Evolutionary conservation across 2,329 filamentous ascomycete species (phyloP).

Genomic region (Incumbomyces lentus): DNA sequence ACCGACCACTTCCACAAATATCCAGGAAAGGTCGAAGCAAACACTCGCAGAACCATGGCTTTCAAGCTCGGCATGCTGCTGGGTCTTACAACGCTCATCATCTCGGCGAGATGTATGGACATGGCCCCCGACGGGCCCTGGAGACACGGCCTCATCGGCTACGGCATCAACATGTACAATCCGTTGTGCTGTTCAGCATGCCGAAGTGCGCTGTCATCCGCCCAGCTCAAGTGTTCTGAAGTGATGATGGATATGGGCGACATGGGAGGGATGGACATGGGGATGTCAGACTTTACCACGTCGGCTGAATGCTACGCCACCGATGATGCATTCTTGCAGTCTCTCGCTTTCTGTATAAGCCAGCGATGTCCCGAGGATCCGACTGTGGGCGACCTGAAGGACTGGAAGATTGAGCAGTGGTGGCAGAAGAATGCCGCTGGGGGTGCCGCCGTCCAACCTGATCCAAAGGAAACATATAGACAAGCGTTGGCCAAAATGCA

Average conservation of each 20-base stretch:
- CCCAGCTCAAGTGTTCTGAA: background rate
- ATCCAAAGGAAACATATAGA: background rate
- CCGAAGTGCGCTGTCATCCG: background rate
- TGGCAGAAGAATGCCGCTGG: constrained; percentile 14
- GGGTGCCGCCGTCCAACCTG: background rate
- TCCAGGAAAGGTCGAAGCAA: no score
- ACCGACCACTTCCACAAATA: no score
- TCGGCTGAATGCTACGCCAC: background rate
- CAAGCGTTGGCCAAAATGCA: background rate
- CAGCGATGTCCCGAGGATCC: background rate
- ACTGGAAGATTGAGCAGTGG: constrained; percentile 19
- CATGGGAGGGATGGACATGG: background rate
- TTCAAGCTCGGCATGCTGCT: no score
- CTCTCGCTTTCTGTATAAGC: background rate
- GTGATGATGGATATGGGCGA: background rate
- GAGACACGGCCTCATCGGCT: background rate
- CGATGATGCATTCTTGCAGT: background rate
- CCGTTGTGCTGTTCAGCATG: background rate
- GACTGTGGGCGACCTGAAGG: background rate
- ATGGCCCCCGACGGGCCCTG: background rate
- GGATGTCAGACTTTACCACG: background rate
- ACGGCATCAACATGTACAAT: background rate
- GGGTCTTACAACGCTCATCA: no score
- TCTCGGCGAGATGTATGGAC: background rate
- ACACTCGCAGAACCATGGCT: no score